Evolutionary conservation across 345 rosid species (phyloP).

Genomic region (Citrus reticulata): DNA sequence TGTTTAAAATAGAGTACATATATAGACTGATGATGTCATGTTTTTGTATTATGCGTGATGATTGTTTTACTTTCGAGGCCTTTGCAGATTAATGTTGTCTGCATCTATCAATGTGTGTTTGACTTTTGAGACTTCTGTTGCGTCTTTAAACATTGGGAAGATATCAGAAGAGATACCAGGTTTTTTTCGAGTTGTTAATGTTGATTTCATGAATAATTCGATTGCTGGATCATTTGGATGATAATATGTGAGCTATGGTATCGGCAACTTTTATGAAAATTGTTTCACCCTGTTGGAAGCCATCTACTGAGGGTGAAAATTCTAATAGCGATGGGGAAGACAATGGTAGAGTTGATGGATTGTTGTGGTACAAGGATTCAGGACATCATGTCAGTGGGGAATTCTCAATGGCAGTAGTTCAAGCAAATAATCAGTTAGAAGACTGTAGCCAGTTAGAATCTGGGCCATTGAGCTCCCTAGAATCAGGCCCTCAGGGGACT

Average conservation of each 20-base stretch:
- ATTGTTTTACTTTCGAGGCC: not conserved
- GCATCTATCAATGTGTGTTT: constrained; percentile 50
- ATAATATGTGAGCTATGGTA: constrained; percentile 85
- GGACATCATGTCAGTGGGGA: constrained; percentile 72
- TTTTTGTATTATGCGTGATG: not conserved
- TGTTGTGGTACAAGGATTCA: constrained; percentile 83
- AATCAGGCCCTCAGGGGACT: constrained; percentile 83
- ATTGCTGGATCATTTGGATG: constrained; percentile 61
- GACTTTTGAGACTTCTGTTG: constrained; percentile 51
- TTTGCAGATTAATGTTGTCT: constrained; percentile 75
- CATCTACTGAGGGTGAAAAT: constrained; percentile 67
- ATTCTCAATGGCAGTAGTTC: constrained; percentile 95
- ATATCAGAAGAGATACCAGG: constrained; percentile 33
- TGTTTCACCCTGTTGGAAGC: constrained; percentile 87
- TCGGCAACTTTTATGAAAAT: constrained; percentile 56
- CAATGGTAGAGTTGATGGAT: constrained; percentile 62
- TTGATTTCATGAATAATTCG: constrained; percentile 43
- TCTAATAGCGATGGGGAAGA: constrained; percentile 55
- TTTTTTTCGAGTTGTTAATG: constrained; percentile 26
- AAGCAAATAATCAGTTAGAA: constrained; percentile 77
- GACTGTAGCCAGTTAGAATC: constrained; percentile 92
- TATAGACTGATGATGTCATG: not conserved
- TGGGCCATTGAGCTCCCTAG: constrained; percentile 76
- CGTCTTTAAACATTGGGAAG: constrained; percentile 40
- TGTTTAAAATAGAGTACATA: not conserved